Evolutionary conservation across 352 stramenopile species (phyloP), one percentile per base, ranked within the genome.

Genomic region (Pythium grandisporangium): DNA sequence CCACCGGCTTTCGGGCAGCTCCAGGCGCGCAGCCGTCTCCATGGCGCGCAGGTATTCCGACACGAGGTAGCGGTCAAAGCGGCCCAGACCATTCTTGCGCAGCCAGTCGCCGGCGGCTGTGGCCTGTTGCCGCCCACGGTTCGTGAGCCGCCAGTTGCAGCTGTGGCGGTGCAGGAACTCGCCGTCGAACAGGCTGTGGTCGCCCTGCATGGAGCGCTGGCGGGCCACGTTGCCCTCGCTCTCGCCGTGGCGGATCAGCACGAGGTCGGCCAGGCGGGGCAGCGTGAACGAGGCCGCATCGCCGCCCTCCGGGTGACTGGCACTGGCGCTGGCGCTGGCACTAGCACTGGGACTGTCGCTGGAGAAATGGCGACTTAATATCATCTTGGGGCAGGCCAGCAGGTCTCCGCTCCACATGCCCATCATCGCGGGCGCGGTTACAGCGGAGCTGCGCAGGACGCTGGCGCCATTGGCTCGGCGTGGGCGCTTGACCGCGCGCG

Each of bases 111-210:
- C 82, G 0, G 82, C 82, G 1, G 77, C 80, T 12, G 63, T 58
- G 0, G 82, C 80, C 36, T 95, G 79, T 35, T 66, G 42, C 4
- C 80, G 62, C 0, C 82, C 82, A n/a, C 76, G 71, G 53, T 95
- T 80, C 22, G 83, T 95, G 12, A 95, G 72, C 3, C 82, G 63
- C 82, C 82, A 95, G 40, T 85, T 91, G 37, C 63, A 87, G 58
- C 75, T 91, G 44, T 95, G 83, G n/a, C 80, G 83, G 53, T 93
- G 63, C 47, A 91, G 71, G 53, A 95, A 95, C 60, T 93, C 78
- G 53, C 82, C 82, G 26, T 73, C 63, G 48, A 91, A 95, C 24
- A 95, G 63, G 25, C 72, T 89, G 61, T 92, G 66, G 51, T 95
- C 82, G 34, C 82, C 82, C 25, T 75, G 61, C 23, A 91, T 55